Evolutionary conservation across 2,329 filamentous ascomycete genomes (phyloP), one percentile per base, ranked within the genome.

Genomic region (Aureobasidium zeae): DNA sequence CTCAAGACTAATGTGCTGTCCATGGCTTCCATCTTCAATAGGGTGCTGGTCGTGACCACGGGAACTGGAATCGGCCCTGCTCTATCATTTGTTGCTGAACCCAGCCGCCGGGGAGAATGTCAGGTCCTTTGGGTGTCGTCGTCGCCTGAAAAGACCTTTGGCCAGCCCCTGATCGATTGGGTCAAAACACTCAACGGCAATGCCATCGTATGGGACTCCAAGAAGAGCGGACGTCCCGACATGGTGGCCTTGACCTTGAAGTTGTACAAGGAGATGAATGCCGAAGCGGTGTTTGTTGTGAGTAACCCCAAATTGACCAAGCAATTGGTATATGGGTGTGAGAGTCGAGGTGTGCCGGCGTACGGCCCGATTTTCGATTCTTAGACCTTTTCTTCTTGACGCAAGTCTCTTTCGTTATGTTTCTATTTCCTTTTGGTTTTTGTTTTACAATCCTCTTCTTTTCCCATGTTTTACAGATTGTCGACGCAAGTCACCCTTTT

Each of bases 291-390:
- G 29, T 79, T 84, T 55, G 72, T 86, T 47, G 79, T 87, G 54
- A 78, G 77, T 43, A 86, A 86, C 57, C 75, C 79, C 47, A 71
- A 64, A 46, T 70, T 85, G 25, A 86, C 81, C 17, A 71, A 71
- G 54, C 76, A 75, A 63, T 69, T 86, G 2, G 81, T 86, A 0
- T 82, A 79, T 57, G 78, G 72, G 8, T 63, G 87, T 37, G 79
- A 86, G 62, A 70, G 68, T 26, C 68, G 77, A 42, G 79, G 81
- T 0, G 61, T 85, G 5, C 70, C 75, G 2, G 79, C 81, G 8
- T 86, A 74, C 61, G 83, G 82, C 4, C 79, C 82, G 3, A 83
- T 87, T 53, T 87, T 80, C 64, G 83, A 86, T 60, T 77, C 73
- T 28, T 77, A 56, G 63, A 32, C 25, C 5, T 32, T 32, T n/a